Percentiles rank a stretch among this genome's conserved stretches.
phyloP scores from a whole-genome alignment of 352 stramenopile species.

The Phytophthora idaei region DNA sequence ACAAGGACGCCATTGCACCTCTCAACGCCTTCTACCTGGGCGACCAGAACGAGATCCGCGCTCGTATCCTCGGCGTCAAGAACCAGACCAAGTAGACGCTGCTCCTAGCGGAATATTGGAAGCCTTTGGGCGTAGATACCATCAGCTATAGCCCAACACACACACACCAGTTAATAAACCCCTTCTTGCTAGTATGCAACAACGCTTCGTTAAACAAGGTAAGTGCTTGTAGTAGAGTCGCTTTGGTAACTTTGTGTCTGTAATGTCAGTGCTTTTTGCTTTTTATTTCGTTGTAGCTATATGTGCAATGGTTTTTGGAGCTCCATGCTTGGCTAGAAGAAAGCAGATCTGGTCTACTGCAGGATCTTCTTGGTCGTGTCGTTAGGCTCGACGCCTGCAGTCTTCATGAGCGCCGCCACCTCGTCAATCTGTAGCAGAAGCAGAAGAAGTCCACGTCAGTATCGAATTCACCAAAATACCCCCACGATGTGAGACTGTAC shows the following conservation, averaged over 20 bases:
- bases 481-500: background rate
- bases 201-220: no score
- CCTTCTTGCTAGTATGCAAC: no score
- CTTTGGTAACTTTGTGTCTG: no score
- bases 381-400: slow-evolving; percentile 75
- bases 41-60: slow-evolving; percentile 96
- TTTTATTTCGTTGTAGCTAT: slow-evolving; percentile 34
- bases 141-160: slow-evolving; percentile 4
- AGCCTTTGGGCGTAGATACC: background rate
- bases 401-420: slow-evolving; percentile 80
- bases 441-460: background rate
- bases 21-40: slow-evolving; percentile 86
- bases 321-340: slow-evolving; percentile 10
- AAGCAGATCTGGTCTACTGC: slow-evolving; percentile 44
- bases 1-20: slow-evolving; percentile 87
- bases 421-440: slow-evolving; percentile 55
- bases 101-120: no score
- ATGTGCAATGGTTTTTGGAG: slow-evolving; percentile 23
- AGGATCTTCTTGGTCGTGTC: slow-evolving; percentile 87
- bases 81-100: slow-evolving; percentile 95
- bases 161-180: no score
- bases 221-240: no score
- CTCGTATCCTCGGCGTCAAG: slow-evolving; percentile 97
- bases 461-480: background rate
- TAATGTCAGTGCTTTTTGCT: slow-evolving; percentile 23